Percentiles rank a stretch among this genome's conserved stretches.
These are phyloP conservation scores for Myriosclerotinia curreyana DNA, from an alignment of 2,329 filamentous ascomycete genomes.

Conservation along the genomic window DNA sequence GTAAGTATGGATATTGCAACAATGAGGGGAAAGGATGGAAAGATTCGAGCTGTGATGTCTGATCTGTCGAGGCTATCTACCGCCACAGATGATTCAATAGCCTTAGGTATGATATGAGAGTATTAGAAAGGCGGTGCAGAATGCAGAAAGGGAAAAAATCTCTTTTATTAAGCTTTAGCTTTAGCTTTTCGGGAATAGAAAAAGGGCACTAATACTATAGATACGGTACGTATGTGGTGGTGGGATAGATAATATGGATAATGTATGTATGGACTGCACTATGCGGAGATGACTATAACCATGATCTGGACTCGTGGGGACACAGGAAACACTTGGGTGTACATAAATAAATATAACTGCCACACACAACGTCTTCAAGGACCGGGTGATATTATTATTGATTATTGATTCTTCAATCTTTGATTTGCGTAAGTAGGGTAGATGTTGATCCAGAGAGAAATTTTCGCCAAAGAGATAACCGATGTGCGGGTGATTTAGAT, in stretches of 20 bases:
- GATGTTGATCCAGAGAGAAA: too few species aligned
- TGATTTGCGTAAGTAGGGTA: background rate
- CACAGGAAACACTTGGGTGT: slow-evolving; percentile 14
- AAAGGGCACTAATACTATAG: slow-evolving; percentile 1
- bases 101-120: background rate
- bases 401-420: background rate
- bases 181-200: background rate
- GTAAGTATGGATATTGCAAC: slow-evolving; percentile 5
- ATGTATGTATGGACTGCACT: slow-evolving; percentile 2
- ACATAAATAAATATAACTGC: background rate
- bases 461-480: background rate
- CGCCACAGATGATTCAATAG: background rate
- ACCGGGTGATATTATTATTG: background rate
- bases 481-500: background rate
- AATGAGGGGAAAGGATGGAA: slow-evolving; percentile 2
- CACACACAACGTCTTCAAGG: background rate
- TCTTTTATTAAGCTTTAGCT: slow-evolving; percentile 17
- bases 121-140: slow-evolving; percentile 11
- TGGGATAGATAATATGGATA: background rate
- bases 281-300: slow-evolving; percentile 18
- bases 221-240: slow-evolving; percentile 7
- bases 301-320: slow-evolving; percentile 17
- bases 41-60: background rate
- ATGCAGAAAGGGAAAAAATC: slow-evolving; percentile 5
- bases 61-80: slow-evolving; percentile 4